These are phyloP conservation scores for Cystofilobasidium ferigula DNA, from an alignment of 768 basidiomycete genomes.

Conservation along the genomic window DNA sequence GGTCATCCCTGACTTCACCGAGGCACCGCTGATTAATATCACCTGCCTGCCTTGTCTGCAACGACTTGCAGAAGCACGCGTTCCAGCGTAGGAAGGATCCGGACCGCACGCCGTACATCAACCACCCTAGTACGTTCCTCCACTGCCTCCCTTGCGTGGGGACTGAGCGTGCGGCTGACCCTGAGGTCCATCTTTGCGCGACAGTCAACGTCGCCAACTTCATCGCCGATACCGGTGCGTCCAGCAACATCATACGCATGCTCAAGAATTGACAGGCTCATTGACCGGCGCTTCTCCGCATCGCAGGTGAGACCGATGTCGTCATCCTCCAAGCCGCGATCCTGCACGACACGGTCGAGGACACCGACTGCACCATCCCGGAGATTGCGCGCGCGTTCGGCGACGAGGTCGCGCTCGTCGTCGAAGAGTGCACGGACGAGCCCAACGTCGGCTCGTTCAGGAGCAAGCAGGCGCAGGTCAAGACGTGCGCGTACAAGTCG, in stretches of 20 bases:
- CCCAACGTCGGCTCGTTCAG: background rate
- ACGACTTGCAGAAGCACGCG: constrained; percentile 10
- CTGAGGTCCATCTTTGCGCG: background rate
- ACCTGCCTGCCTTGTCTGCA: background rate
- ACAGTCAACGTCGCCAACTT: constrained; percentile 19
- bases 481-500: constrained; percentile 4
- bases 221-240: constrained; percentile 11
- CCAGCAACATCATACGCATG: background rate
- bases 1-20: background rate
- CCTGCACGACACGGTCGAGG: constrained; percentile 19
- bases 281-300: background rate
- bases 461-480: constrained; percentile 13
- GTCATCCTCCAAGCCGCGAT: constrained; percentile 23
- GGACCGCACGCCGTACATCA: constrained; percentile 16
- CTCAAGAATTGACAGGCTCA: background rate
- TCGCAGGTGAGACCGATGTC: constrained; percentile 15
- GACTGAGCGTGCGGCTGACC: background rate
- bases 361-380: constrained; percentile 10
- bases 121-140: constrained; percentile 13
- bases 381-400: constrained; percentile 17
- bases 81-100: constrained; percentile 23
- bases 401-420: constrained; percentile 11
- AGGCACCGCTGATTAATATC: background rate
- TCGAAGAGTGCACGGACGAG: constrained; percentile 22
- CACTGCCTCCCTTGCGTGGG: background rate